Conservation (phyloP, 371 early-diverging fungal species). For the Entomophthora muscae region DNA sequence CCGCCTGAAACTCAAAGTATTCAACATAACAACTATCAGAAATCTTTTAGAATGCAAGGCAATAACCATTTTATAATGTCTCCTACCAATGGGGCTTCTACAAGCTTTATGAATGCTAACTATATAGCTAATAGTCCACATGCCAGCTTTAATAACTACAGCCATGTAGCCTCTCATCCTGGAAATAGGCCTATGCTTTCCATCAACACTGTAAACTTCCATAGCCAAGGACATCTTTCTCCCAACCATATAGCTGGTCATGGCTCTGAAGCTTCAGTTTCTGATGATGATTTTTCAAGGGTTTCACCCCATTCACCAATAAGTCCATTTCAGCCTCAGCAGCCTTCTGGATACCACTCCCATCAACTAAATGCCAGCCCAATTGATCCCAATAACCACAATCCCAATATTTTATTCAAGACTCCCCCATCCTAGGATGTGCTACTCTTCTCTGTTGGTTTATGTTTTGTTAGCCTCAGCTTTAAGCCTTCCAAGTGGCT, state of each 20-base stretch:
- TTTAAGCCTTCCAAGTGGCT: too few relatives aligned
- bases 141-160: too few relatives aligned
- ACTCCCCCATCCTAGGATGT: not conserved
- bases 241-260: not conserved
- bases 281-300: not conserved
- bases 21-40: not conserved
- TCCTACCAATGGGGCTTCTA: not conserved
- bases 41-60: not conserved
- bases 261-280: not conserved
- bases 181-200: not conserved
- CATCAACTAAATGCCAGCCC: not conserved
- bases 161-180: not conserved
- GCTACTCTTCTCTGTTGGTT: too few relatives aligned
- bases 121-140: not conserved
- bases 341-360: not conserved
- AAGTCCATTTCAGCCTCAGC: not conserved
- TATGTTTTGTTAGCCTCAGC: too few relatives aligned
- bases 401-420: not conserved
- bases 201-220: not conserved
- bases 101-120: not conserved
- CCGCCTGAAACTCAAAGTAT: not conserved
- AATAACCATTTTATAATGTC: not conserved
- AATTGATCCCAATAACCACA: not conserved
- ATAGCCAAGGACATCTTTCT: not conserved
- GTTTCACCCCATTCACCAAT: not conserved